A percentile compares a stretch with the other conserved stretches of the same genome.
Evolutionary conservation across 306 rosid species (phyloP).

Genomic region (Vachellia collinsii): DNA sequence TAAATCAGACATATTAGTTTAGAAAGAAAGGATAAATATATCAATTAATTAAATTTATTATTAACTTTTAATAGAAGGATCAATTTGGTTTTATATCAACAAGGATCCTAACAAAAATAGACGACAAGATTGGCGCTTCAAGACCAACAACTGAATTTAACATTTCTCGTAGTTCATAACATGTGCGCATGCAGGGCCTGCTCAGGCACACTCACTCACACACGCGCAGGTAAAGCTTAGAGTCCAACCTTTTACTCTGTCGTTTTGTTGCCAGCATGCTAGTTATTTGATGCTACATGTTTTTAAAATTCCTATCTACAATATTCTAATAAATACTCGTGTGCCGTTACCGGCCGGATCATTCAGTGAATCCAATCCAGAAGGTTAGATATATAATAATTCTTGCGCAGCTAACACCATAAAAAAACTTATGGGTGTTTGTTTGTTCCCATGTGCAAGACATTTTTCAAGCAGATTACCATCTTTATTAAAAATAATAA

Average conservation of each 20-base stretch:
- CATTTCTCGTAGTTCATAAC: constrained; percentile 57
- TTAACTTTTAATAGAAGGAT: no score
- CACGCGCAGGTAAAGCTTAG: no score
- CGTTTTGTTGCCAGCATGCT: constrained; percentile 48
- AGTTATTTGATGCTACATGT: constrained; percentile 12
- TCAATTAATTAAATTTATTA: no score
- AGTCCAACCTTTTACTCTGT: constrained; percentile 48
- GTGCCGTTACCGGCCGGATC: constrained; percentile 3
- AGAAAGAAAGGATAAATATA: no score
- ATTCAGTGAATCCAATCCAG: not conserved
- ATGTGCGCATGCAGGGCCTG: constrained; percentile 56
- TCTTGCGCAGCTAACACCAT: not conserved
- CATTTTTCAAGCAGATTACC: not conserved
- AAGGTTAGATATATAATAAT: not conserved
- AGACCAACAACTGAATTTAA: constrained; percentile 52
- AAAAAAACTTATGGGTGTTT: not conserved
- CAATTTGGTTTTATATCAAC: no score
- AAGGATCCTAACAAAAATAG: no score
- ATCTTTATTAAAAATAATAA: no score
- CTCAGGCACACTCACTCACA: constrained; percentile 28
- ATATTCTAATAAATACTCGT: not conserved
- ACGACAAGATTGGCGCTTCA: no score
- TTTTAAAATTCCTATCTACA: not conserved
- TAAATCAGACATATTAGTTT: no score
- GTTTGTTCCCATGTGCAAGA: not conserved